phyloP scores from a whole-genome alignment of 768 basidiomycete genomes.

The Lactarius sp. region DNA sequence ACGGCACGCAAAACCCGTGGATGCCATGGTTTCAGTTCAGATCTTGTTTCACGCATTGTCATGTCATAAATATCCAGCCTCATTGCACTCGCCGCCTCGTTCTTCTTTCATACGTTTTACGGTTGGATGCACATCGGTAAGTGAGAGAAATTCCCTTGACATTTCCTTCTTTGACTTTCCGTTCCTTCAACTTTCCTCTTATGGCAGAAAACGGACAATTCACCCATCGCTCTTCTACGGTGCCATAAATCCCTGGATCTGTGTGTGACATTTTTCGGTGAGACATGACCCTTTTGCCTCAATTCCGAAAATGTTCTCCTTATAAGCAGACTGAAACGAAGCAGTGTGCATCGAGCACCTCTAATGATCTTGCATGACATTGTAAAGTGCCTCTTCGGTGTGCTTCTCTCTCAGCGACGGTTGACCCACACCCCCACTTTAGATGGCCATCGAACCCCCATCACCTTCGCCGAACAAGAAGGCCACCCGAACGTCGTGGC shows the following conservation, averaged over 20 bases:
- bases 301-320: slow-evolving; percentile 21
- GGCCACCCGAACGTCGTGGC: slow-evolving; percentile 21
- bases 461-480: slow-evolving; percentile 24
- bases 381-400: slow-evolving; percentile 13
- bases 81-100: slow-evolving; percentile 24
- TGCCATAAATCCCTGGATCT: slow-evolving; percentile 28
- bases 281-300: slow-evolving; percentile 24
- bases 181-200: slow-evolving; percentile 27
- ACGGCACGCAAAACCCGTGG: slow-evolving; percentile 24
- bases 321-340: slow-evolving; percentile 25
- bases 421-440: not conserved
- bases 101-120: slow-evolving; percentile 23
- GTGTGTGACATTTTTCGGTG: slow-evolving; percentile 26
- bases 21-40: slow-evolving; percentile 24
- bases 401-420: not conserved
- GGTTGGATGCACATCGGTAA: slow-evolving; percentile 25
- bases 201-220: slow-evolving; percentile 25
- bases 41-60: slow-evolving; percentile 26
- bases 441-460: slow-evolving; percentile 28
- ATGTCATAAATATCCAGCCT: slow-evolving; percentile 27
- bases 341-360: slow-evolving; percentile 11
- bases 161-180: slow-evolving; percentile 27
- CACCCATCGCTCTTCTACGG: slow-evolving; percentile 24
- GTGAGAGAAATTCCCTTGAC: slow-evolving; percentile 25
- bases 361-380: slow-evolving; percentile 21